Conservation (phyloP, 1,284 basidiomycete genomes). For the Coniferiporia weirii region DNA sequence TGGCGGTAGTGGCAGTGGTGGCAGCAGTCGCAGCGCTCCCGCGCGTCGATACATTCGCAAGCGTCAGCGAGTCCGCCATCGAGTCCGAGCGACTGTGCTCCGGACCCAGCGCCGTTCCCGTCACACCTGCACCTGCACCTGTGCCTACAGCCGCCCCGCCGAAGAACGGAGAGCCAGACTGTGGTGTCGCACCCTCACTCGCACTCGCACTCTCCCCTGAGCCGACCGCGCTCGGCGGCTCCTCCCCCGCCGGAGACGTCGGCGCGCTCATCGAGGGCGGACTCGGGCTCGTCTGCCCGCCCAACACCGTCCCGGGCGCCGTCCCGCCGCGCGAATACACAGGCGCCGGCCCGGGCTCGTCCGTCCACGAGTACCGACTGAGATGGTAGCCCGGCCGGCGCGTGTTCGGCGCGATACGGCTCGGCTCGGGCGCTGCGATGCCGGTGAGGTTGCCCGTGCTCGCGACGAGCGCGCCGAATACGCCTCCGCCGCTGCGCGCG, state of each 20-base stretch:
- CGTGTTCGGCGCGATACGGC: slow-evolving; percentile 59
- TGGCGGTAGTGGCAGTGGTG: too few relatives aligned
- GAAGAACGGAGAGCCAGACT: neutral
- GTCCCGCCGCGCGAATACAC: neutral
- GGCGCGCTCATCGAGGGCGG: too few relatives aligned
- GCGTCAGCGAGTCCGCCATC: neutral
- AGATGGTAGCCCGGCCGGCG: slow-evolving; percentile 65
- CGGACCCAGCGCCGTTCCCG: too few relatives aligned
- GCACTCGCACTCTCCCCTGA: neutral
- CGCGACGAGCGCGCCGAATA: slow-evolving; percentile 70
- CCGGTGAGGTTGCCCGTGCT: slow-evolving; percentile 63
- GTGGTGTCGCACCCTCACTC: neutral
- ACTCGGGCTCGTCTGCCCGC: too few relatives aligned
- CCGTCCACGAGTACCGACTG: slow-evolving; percentile 32
- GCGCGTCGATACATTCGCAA: slow-evolving; percentile 6
- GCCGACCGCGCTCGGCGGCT: neutral
- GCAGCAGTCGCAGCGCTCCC: neutral
- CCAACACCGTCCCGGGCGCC: too few relatives aligned
- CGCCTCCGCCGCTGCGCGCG: slow-evolving; percentile 55
- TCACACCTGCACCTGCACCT: too few relatives aligned
- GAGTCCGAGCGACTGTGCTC: neutral
- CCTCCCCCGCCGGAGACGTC: neutral
- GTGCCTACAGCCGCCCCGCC: too few relatives aligned
- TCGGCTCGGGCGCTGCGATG: slow-evolving; percentile 49
- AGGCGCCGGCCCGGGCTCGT: slow-evolving; percentile 14